Evolutionary conservation across 2,329 filamentous ascomycete species (phyloP).

Genomic region (Cadophora malorum): DNA sequence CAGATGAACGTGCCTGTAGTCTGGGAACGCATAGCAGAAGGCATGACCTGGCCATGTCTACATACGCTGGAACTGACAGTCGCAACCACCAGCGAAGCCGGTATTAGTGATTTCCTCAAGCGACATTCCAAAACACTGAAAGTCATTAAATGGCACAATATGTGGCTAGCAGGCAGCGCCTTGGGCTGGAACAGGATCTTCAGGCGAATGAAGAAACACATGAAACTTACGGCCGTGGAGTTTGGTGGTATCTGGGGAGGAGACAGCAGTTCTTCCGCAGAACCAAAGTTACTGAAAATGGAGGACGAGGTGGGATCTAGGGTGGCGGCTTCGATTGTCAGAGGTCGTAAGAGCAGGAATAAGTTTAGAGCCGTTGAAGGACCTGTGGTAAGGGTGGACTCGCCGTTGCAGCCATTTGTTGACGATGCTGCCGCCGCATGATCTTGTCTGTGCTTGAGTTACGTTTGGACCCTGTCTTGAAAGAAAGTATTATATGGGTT

Average conservation of each 20-base stretch:
- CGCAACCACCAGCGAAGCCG: neutral
- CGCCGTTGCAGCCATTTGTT: slow-evolving; percentile 3
- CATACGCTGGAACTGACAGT: slow-evolving; percentile 4
- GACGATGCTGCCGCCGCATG: neutral
- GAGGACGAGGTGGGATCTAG: neutral
- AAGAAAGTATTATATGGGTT: neutral
- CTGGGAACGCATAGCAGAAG: slow-evolving; percentile 1
- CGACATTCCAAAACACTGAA: neutral
- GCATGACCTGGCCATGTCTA: slow-evolving; percentile 1
- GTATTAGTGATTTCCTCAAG: slow-evolving; percentile 1
- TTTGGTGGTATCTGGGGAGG: slow-evolving; percentile 12
- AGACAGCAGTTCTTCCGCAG: neutral
- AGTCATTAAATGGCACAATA: slow-evolving; percentile 10
- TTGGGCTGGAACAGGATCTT: slow-evolving; percentile 7
- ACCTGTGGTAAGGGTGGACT: neutral
- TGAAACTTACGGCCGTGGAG: neutral
- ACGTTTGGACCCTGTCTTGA: neutral
- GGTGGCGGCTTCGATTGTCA: slow-evolving; percentile 1
- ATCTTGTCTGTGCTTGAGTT: neutral
- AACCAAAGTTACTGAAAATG: neutral
- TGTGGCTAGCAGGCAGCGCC: neutral
- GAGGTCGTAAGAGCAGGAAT: slow-evolving; percentile 5
- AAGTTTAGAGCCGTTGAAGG: neutral
- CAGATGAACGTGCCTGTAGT: slow-evolving; percentile 7
- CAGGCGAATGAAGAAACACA: slow-evolving; percentile 9